phyloP scores from a whole-genome alignment of 495 filamentous ascomycete genomes.

The Podospora pseudopauciseta region DNA sequence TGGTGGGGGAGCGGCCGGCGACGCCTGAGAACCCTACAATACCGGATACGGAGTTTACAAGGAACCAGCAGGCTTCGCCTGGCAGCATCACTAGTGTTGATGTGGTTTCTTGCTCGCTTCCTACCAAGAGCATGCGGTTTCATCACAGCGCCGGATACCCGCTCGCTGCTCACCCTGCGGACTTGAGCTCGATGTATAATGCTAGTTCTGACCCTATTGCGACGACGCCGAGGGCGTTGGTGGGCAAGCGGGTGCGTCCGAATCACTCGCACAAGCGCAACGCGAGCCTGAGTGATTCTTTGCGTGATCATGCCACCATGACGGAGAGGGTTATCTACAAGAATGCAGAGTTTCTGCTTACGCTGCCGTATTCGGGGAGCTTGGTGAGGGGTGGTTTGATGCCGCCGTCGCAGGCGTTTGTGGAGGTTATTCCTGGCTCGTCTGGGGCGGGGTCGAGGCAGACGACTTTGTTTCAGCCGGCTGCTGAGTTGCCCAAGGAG shows the following conservation, averaged over 20 bases:
- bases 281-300: slow-evolving; percentile 72
- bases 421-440: slow-evolving; percentile 57
- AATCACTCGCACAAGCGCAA: slow-evolving; percentile 49
- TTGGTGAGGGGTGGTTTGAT: slow-evolving; percentile 79
- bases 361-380: slow-evolving; percentile 69
- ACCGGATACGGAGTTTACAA: slow-evolving; percentile 22
- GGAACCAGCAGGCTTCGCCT: slow-evolving; percentile 43
- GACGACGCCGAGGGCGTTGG: slow-evolving; percentile 49
- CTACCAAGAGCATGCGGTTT: slow-evolving; percentile 56
- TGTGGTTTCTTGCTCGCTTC: slow-evolving; percentile 80
- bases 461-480: slow-evolving; percentile 49
- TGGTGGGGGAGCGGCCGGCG: slow-evolving; percentile 39
- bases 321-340: slow-evolving; percentile 48
- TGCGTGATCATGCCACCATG: slow-evolving; percentile 64
- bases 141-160: slow-evolving; percentile 39
- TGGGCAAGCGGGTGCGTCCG: slow-evolving; percentile 51
- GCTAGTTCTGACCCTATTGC: slow-evolving; percentile 43
- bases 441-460: slow-evolving; percentile 46
- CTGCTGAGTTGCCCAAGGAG: slow-evolving; percentile 34
- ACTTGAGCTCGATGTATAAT: slow-evolving; percentile 47
- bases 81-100: slow-evolving; percentile 54
- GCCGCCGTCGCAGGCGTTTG: slow-evolving; percentile 71
- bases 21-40: slow-evolving; percentile 37
- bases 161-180: slow-evolving; percentile 63
- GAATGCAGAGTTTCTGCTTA: slow-evolving; percentile 56